A percentile compares a stretch with the other conserved stretches of the same genome.
These are phyloP conservation scores for Umbilicaria muhlenbergii DNA, from an alignment of 495 filamentous ascomycete genomes.

Conservation along the genomic window DNA sequence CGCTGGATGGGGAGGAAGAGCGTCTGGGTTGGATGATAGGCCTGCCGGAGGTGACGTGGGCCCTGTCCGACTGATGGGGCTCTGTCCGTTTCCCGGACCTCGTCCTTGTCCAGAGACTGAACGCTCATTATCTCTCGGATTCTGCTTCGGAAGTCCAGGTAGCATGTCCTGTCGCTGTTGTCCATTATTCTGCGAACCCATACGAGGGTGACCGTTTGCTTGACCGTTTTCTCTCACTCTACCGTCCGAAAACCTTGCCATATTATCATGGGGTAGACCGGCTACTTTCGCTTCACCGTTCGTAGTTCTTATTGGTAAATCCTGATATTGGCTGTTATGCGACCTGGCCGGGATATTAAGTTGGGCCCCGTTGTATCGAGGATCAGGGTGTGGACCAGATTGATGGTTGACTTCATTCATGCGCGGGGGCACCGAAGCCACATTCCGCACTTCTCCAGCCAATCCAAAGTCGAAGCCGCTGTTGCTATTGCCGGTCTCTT, in stretches of 20 bases:
- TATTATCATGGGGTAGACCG: no score
- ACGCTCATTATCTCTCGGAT: background rate
- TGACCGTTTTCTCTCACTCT: no score
- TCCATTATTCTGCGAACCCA: no score
- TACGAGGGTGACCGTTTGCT: no score
- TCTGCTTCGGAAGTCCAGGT: no score
- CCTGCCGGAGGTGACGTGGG: conserved; percentile 21
- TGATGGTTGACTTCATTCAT: no score
- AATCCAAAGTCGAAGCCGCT: conserved; percentile 53
- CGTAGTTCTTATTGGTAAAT: no score
- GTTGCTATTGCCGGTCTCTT: conserved; percentile 31
- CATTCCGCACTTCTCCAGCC: conserved; percentile 39
- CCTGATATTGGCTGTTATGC: background rate
- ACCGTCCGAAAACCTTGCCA: no score
- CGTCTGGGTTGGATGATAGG: conserved; percentile 33
- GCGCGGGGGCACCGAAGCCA: conserved; percentile 22
- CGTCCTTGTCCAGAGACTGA: background rate
- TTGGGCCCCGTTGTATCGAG: conserved; percentile 18
- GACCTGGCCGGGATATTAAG: background rate
- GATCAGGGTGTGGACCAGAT: background rate
- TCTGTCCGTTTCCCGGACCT: conserved; percentile 4
- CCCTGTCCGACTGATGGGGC: conserved; percentile 1
- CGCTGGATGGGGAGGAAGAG: conserved; percentile 58
- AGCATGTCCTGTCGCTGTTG: no score
- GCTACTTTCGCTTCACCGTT: no score